phyloP scores from a whole-genome alignment of 2,329 filamentous ascomycete species.

The Chaetomium sp. region DNA sequence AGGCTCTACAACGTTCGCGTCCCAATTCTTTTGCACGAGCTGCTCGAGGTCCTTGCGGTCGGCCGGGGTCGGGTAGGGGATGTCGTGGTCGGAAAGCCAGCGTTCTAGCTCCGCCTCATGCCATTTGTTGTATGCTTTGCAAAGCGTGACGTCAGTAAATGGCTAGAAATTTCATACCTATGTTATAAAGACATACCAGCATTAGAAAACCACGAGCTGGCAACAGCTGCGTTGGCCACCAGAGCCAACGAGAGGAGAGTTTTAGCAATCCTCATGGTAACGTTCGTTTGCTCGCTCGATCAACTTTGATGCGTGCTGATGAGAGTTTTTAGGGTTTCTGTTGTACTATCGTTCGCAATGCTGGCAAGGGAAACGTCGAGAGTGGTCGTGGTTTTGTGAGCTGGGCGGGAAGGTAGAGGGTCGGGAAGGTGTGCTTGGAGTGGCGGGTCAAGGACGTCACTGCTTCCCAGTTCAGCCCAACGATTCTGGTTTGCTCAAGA shows the following conservation, averaged over 20 bases:
- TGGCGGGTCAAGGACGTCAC: constrained; percentile 29
- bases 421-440: not conserved
- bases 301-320: not conserved
- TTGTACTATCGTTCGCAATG: not conserved
- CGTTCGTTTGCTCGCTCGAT: constrained; percentile 2
- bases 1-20: constrained; percentile 70
- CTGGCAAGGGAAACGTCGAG: not conserved
- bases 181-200: constrained; percentile 62
- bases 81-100: constrained; percentile 90
- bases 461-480: constrained; percentile 19
- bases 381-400: constrained; percentile 19
- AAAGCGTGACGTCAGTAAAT: constrained; percentile 37
- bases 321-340: constrained; percentile 1
- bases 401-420: not conserved
- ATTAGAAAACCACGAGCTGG: constrained; percentile 84
- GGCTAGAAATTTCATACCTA: constrained; percentile 11
- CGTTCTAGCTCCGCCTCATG: constrained; percentile 96
- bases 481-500: not conserved
- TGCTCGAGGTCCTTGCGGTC: constrained; percentile 94
- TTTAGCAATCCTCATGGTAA: constrained; percentile 75
- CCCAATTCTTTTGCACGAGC: constrained; percentile 89
- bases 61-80: constrained; percentile 86
- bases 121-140: constrained; percentile 96
- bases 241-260: constrained; percentile 71
- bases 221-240: constrained; percentile 68